These are phyloP conservation scores for Dipodascus geniculatus DNA, from an alignment of 805 yeast species.

Conservation along the genomic window DNA sequence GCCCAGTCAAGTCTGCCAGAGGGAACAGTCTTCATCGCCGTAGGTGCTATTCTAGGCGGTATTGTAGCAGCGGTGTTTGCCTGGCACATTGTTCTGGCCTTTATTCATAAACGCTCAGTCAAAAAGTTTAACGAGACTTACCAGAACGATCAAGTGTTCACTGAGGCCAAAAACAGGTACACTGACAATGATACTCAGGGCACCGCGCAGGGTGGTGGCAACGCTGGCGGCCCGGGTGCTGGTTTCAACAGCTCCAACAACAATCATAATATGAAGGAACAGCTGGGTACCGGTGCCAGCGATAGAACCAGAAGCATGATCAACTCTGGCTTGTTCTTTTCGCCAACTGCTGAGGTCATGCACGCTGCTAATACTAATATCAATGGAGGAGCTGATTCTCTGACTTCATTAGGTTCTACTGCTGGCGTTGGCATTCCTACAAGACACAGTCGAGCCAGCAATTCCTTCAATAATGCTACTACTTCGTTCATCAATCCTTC, in stretches of 20 bases:
- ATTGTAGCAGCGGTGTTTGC: slow-evolving; percentile 38
- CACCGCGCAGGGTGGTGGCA: not conserved
- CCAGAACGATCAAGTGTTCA: not conserved
- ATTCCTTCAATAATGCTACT: slow-evolving; percentile 11
- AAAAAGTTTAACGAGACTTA: slow-evolving; percentile 21
- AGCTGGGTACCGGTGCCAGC: slow-evolving; percentile 3
- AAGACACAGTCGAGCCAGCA: slow-evolving; percentile 8
- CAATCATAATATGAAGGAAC: not conserved
- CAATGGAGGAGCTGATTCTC: not conserved
- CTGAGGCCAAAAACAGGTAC: slow-evolving; percentile 7
- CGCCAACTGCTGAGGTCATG: slow-evolving; percentile 76
- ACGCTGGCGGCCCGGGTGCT: slow-evolving; percentile 9
- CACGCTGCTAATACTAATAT: slow-evolving; percentile 25
- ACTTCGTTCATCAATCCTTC: slow-evolving; percentile 7
- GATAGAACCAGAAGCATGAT: not conserved
- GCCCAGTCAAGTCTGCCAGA: slow-evolving; percentile 40
- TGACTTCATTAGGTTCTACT: slow-evolving; percentile 1
- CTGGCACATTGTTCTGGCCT: slow-evolving; percentile 40
- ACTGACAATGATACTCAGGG: not conserved
- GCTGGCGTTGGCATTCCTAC: slow-evolving; percentile 19
- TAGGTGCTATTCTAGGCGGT: slow-evolving; percentile 58
- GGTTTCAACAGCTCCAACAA: not conserved
- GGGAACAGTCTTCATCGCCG: slow-evolving; percentile 77
- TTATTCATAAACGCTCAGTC: slow-evolving; percentile 39
- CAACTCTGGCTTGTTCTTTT: slow-evolving; percentile 39